A percentile compares a stretch with the other conserved stretches of the same genome.
These are phyloP conservation scores for Amanita rubescens DNA, from an alignment of 768 basidiomycete genomes.

Conservation along the genomic window DNA sequence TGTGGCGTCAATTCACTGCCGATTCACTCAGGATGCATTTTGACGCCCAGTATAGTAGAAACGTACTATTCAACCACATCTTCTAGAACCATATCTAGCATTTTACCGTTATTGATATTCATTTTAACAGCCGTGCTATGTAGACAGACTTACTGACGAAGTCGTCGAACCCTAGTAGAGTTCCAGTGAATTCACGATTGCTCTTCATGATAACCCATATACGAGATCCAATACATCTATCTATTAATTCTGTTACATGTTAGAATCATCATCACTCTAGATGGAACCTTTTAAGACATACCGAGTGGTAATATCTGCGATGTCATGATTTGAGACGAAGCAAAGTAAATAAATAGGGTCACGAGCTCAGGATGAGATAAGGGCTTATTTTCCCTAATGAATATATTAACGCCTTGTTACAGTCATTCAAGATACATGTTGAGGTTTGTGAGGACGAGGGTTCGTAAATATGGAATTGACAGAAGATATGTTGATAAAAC, in stretches of 20 bases:
- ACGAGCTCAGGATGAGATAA: background rate
- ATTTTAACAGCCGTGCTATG: background rate
- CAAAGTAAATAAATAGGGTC: background rate
- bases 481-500: background rate
- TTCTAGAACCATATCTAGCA: constrained; percentile 84
- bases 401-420: background rate
- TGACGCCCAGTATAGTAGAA: background rate
- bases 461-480: background rate
- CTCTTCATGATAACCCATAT: constrained; percentile 99
- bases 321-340: constrained; percentile 47
- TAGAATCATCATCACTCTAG: background rate
- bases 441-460: background rate
- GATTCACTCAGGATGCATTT: background rate
- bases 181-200: constrained; percentile 95
- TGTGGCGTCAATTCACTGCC: constrained; percentile 82
- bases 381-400: too few species aligned
- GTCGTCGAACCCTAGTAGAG: constrained; percentile 93
- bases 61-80: constrained; percentile 94
- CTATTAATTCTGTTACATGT: constrained; percentile 71
- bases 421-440: constrained; percentile 17
- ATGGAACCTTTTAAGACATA: constrained; percentile 19
- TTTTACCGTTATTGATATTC: background rate
- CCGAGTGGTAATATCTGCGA: constrained; percentile 93
- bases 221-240: constrained; percentile 92
- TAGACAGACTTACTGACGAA: constrained; percentile 89